A percentile compares a stretch with the other conserved stretches of the same genome.
phyloP scores from a whole-genome alignment of 495 filamentous ascomycete species.

The Annulohypoxylon moriforme region DNA sequence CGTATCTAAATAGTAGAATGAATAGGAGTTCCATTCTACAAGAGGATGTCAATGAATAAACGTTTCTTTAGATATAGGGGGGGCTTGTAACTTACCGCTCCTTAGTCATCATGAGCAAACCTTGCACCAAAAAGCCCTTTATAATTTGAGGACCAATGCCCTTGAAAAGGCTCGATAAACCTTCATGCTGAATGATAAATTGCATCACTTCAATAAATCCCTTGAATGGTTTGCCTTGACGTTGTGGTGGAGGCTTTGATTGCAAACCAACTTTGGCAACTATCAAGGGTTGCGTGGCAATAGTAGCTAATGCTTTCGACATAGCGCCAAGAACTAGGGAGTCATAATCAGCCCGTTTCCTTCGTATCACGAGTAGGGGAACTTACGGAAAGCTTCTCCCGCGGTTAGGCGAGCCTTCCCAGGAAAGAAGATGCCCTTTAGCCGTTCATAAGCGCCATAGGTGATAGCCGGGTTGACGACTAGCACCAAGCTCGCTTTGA shows the following conservation, averaged over 20 bases:
- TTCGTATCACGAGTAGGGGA: neutral
- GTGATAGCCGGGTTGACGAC: constrained; percentile 98
- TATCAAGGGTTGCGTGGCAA: constrained; percentile 94
- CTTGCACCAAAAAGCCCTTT: constrained; percentile 94
- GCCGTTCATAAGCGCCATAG: constrained; percentile 94
- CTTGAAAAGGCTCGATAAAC: constrained; percentile 86
- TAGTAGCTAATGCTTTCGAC: constrained; percentile 92
- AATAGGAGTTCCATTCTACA: constrained; percentile 89
- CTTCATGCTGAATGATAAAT: constrained; percentile 91
- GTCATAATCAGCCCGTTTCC: constrained; percentile 24
- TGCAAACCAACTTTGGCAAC: constrained; percentile 98
- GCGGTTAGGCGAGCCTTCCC: constrained; percentile 80
- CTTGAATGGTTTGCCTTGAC: constrained; percentile 93
- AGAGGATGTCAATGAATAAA: constrained; percentile 38
- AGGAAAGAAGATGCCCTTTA: constrained; percentile 82
- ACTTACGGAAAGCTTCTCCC: constrained; percentile 92
- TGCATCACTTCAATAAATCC: constrained; percentile 94
- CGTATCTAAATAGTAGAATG: constrained; percentile 83
- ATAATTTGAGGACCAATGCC: constrained; percentile 93
- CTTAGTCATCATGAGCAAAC: constrained; percentile 99
- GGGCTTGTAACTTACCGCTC: constrained; percentile 75
- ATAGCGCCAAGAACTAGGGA: constrained; percentile 84
- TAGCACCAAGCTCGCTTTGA: constrained; percentile 96
- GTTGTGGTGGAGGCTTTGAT: constrained; percentile 84
- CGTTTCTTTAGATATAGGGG: neutral